Percentiles rank a stretch among this genome's conserved stretches.
Conservation (phyloP, 2,329 filamentous ascomycete genomes). For the Helotiales sp. region DNA sequence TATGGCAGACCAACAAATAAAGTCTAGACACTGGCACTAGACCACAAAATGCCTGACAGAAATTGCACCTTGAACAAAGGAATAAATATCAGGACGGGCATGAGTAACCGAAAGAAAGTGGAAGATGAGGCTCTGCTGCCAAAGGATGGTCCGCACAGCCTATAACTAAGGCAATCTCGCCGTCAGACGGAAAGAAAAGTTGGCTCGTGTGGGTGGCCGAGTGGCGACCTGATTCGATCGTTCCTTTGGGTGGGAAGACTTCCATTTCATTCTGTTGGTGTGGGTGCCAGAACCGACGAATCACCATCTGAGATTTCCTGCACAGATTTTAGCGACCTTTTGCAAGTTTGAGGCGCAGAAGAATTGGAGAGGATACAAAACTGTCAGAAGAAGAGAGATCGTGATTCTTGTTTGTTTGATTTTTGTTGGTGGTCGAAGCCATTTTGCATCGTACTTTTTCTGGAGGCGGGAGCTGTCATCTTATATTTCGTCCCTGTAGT, state of each 20-base stretch:
- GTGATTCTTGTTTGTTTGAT: background rate
- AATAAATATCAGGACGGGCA: background rate
- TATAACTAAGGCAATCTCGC: conserved; percentile 11
- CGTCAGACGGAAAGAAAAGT: background rate
- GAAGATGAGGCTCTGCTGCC: conserved; percentile 14
- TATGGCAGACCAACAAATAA: background rate
- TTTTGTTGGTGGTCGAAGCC: background rate
- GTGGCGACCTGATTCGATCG: conserved; percentile 10
- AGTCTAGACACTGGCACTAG: background rate
- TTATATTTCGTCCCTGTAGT: conserved; percentile 33
- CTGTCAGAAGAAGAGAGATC: background rate
- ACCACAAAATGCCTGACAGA: background rate
- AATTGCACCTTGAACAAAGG: background rate
- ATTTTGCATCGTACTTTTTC: background rate
- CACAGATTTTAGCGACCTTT: conserved; percentile 36
- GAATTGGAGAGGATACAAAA: background rate
- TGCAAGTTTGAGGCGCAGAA: conserved; percentile 29
- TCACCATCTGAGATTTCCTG: conserved; percentile 32
- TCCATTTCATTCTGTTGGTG: conserved; percentile 22
- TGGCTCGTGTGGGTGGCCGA: background rate
- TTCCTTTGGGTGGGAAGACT: conserved; percentile 8
- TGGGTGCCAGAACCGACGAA: conserved; percentile 31
- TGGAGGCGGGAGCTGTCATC: conserved; percentile 26
- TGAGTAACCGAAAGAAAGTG: conserved; percentile 10
- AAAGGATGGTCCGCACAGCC: background rate